Conservation (phyloP, 2,329 filamentous ascomycete species). For the Aspergillus sp. region DNA sequence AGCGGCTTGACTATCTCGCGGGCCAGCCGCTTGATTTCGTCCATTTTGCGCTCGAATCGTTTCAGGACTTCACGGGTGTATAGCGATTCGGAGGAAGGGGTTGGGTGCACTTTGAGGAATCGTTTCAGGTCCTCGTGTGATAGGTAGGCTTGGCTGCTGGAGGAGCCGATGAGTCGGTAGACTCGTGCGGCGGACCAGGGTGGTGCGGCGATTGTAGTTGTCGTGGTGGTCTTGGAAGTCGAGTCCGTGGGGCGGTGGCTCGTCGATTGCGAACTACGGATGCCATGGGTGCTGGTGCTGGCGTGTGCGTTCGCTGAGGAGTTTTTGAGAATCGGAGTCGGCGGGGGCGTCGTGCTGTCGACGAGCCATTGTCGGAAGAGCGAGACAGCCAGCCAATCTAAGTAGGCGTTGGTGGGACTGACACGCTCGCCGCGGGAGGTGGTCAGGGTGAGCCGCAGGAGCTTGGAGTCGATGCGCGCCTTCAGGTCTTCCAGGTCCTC, state of each 20-base stretch:
- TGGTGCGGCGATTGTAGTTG: slow-evolving; percentile 24
- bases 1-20: slow-evolving; percentile 80
- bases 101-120: slow-evolving; percentile 78
- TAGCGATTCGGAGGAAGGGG: slow-evolving; percentile 56
- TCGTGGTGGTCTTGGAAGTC: slow-evolving; percentile 17
- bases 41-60: slow-evolving; percentile 81
- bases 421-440: slow-evolving; percentile 81
- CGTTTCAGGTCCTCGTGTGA: slow-evolving; percentile 84
- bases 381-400: slow-evolving; percentile 86
- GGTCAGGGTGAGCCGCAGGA: slow-evolving; percentile 78
- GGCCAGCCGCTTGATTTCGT: slow-evolving; percentile 84
- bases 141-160: slow-evolving; percentile 66
- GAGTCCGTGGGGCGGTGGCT: slow-evolving; percentile 13
- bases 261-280: slow-evolving; percentile 13
- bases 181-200: slow-evolving; percentile 60
- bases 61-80: slow-evolving; percentile 85
- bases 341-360: slow-evolving; percentile 78
- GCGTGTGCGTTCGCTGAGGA: slow-evolving; percentile 18
- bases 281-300: slow-evolving; percentile 13
- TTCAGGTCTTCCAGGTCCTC: slow-evolving; percentile 86
- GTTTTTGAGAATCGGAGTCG: slow-evolving; percentile 51
- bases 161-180: slow-evolving; percentile 73
- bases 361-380: slow-evolving; percentile 92
- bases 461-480: slow-evolving; percentile 72
- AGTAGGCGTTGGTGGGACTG: slow-evolving; percentile 73